Evolutionary conservation across 2,329 filamentous ascomycete genomes (phyloP).

Genomic region (Cladosporium sp.): DNA sequence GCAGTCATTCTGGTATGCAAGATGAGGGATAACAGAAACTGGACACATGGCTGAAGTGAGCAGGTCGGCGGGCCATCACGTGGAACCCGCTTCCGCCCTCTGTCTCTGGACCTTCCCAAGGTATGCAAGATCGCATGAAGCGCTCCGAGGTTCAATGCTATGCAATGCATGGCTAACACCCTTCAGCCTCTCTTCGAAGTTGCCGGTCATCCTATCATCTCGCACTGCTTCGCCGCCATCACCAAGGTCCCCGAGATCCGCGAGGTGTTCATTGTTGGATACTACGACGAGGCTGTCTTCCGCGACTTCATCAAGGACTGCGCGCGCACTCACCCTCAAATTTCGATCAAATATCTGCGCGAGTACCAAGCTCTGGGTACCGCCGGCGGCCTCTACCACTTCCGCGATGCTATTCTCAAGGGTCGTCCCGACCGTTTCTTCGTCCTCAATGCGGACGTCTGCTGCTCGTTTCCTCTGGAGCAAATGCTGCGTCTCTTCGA

Average conservation of each 20-base stretch:
- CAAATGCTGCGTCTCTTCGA: conserved; percentile 94
- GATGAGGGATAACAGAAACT: conserved; percentile 40
- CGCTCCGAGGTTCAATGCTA: not conserved
- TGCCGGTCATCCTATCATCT: conserved; percentile 95
- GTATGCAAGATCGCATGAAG: conserved; percentile 41
- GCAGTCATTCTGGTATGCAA: conserved; percentile 67
- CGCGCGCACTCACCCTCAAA: conserved; percentile 73
- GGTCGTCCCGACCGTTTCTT: conserved; percentile 91
- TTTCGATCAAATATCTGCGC: conserved; percentile 89
- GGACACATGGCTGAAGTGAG: conserved; percentile 41
- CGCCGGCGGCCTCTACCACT: conserved; percentile 94
- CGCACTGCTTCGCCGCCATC: conserved; percentile 90
- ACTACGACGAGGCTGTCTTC: conserved; percentile 97
- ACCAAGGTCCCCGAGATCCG: conserved; percentile 86
- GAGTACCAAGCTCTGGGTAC: conserved; percentile 97
- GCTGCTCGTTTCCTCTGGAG: conserved; percentile 92
- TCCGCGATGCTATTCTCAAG: conserved; percentile 97
- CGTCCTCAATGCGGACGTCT: conserved; percentile 95
- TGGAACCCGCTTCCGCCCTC: conserved; percentile 89
- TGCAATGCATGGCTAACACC: conserved; percentile 5
- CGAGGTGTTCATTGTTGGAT: conserved; percentile 96
- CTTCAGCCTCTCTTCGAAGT: conserved; percentile 90
- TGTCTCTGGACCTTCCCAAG: conserved; percentile 94
- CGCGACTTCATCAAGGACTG: conserved; percentile 96
- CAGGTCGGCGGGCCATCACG: conserved; percentile 82